Percentiles rank a stretch among this genome's conserved stretches.
Conservation (phyloP, 192 early-diverging fungal genomes). For the Coemansia sp. region DNA sequence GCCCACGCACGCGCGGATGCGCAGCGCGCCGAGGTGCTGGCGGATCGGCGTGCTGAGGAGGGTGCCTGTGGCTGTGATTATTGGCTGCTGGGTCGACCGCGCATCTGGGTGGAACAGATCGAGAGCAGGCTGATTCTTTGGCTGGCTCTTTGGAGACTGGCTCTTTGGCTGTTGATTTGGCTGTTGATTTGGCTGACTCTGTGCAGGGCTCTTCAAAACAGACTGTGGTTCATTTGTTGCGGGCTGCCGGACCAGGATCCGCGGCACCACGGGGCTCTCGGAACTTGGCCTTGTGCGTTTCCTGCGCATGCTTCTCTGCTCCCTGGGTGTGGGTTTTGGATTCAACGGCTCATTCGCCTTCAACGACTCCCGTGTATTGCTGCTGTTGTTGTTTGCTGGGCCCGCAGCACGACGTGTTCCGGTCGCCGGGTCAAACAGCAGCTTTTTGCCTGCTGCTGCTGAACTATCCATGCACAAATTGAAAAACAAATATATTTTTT, state of each 20-base stretch:
- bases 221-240: neutral
- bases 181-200: neutral
- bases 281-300: no score
- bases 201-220: neutral
- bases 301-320: no score
- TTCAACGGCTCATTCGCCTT: no score
- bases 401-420: no score
- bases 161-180: neutral
- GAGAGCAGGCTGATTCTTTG: no score
- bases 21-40: conserved; percentile 3
- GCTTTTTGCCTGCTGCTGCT: neutral
- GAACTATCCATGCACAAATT: neutral
- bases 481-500: neutral
- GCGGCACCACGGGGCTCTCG: conserved; percentile 20
- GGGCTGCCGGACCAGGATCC: conserved; percentile 24
- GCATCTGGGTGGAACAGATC: neutral
- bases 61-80: neutral
- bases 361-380: no score
- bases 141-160: neutral
- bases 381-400: no score
- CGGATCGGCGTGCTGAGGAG: conserved; percentile 5
- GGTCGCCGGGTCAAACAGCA: no score
- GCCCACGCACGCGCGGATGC: conserved; percentile 15
- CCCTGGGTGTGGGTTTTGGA: no score
- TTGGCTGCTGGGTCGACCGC: neutral